Evolutionary conservation across 1,284 basidiomycete species (phyloP).

Genomic region (Athelia psychrophila): DNA sequence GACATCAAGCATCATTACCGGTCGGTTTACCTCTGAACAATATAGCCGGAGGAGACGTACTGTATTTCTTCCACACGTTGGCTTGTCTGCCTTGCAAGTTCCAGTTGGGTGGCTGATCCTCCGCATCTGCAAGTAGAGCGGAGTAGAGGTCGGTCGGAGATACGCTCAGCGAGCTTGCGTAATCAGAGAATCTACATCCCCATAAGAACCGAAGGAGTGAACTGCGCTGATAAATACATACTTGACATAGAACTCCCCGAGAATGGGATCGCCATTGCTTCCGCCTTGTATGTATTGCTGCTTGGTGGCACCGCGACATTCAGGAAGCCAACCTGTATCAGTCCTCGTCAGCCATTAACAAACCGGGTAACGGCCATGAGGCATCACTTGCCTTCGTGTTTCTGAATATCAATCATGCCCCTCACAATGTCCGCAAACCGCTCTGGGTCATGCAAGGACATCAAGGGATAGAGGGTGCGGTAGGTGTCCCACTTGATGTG

Average conservation of each 20-base stretch:
- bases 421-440: constrained; percentile 55
- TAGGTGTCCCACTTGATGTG: constrained; percentile 61
- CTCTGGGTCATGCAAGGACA: constrained; percentile 59
- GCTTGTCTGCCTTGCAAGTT: constrained; percentile 62
- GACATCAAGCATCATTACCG: not conserved
- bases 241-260: constrained; percentile 68
- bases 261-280: constrained; percentile 61
- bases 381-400: constrained; percentile 49
- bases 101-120: constrained; percentile 57
- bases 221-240: constrained; percentile 21
- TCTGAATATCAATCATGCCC: constrained; percentile 64
- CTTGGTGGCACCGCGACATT: constrained; percentile 52
- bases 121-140: constrained; percentile 58
- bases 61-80: constrained; percentile 51
- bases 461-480: constrained; percentile 55
- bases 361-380: not conserved
- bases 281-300: constrained; percentile 59
- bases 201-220: not conserved
- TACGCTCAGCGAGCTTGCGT: constrained; percentile 44
- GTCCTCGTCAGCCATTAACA: not conserved
- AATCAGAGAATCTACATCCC: constrained; percentile 40
- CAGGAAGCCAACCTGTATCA: constrained; percentile 55
- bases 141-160: constrained; percentile 45
- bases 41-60: constrained; percentile 20
- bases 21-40: not conserved